phyloP scores from a whole-genome alignment of 225 moss, liverwort and hornwort species.

The Straminergon stramineum region DNA sequence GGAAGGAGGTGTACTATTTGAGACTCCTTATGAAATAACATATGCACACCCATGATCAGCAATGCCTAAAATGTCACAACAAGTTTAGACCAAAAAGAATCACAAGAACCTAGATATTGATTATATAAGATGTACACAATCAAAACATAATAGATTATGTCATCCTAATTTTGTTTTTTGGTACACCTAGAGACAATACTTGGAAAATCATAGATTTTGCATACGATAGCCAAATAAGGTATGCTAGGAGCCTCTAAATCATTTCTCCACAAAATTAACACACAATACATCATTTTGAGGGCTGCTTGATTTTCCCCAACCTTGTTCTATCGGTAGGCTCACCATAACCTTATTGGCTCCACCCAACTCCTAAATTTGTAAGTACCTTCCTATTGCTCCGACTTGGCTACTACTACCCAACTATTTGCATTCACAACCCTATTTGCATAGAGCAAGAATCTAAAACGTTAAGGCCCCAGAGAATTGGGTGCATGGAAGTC shows the following conservation, averaged over 20 bases:
- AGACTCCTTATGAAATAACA: not conserved
- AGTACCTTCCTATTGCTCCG: rapidly evolving
- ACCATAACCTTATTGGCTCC: rapidly evolving
- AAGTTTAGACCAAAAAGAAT: not conserved
- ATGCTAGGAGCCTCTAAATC: not conserved
- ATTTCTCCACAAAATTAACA: rapidly evolving
- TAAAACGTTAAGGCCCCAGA: rapidly evolving
- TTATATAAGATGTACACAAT: not conserved
- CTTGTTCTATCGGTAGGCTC: rapidly evolving
- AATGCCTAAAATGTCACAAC: rapidly evolving
- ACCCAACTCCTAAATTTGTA: rapidly evolving
- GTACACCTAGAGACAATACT: not conserved
- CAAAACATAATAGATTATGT: not conserved
- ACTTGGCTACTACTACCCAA: rapidly evolving
- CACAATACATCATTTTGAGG: rapidly evolving
- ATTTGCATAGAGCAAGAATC: no score
- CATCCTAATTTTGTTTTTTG: not conserved
- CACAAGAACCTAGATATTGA: not conserved
- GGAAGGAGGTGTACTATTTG: not conserved
- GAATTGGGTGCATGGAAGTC: not conserved
- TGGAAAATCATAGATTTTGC: not conserved
- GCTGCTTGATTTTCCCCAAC: rapidly evolving
- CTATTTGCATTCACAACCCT: rapidly evolving
- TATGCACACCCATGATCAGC: not conserved
- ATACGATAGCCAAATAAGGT: rapidly evolving